phyloP scores from a whole-genome alignment of 2,329 filamentous ascomycete genomes.

The Trichoderma atrobrunneum region DNA sequence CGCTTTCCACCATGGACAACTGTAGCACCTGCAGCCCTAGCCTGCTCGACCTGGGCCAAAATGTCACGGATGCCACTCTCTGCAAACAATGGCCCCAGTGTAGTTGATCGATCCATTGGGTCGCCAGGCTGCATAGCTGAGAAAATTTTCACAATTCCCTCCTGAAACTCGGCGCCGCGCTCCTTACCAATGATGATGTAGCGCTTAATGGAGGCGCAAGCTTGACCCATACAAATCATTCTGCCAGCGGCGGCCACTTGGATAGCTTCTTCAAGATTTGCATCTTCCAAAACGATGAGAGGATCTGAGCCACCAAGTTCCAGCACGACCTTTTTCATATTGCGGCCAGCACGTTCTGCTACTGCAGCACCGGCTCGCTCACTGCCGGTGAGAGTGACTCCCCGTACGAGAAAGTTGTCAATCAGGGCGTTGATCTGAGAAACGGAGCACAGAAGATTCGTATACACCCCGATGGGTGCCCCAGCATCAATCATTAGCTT shows the following conservation, averaged over 20 bases:
- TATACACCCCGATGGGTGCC: slow-evolving; percentile 66
- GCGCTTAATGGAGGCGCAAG: neutral
- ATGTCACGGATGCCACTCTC: slow-evolving; percentile 64
- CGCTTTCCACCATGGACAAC: slow-evolving; percentile 34
- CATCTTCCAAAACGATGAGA: slow-evolving; percentile 70
- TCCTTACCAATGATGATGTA: neutral
- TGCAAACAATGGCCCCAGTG: slow-evolving; percentile 65
- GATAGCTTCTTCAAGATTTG: slow-evolving; percentile 55
- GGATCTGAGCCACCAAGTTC: slow-evolving; percentile 72
- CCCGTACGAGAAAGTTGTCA: slow-evolving; percentile 32
- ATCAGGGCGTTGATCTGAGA: slow-evolving; percentile 21
- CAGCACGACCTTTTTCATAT: slow-evolving; percentile 72
- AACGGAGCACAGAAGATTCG: slow-evolving; percentile 53
- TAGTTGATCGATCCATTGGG: slow-evolving; percentile 59
- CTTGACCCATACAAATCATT: neutral
- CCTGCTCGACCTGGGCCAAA: slow-evolving; percentile 62
- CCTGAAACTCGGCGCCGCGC: slow-evolving; percentile 50
- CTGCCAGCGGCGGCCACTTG: neutral
- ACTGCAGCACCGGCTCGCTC: slow-evolving; percentile 54
- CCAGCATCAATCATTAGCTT: slow-evolving; percentile 66
- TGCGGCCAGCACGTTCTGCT: slow-evolving; percentile 45
- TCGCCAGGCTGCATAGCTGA: slow-evolving; percentile 53
- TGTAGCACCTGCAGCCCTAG: slow-evolving; percentile 60
- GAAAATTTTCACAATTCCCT: slow-evolving; percentile 48
- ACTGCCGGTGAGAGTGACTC: slow-evolving; percentile 7